A percentile compares a stretch with the other conserved stretches of the same genome.
These are phyloP conservation scores for Trametopsis cervina DNA, from an alignment of 768 basidiomycete species.

Conservation along the genomic window DNA sequence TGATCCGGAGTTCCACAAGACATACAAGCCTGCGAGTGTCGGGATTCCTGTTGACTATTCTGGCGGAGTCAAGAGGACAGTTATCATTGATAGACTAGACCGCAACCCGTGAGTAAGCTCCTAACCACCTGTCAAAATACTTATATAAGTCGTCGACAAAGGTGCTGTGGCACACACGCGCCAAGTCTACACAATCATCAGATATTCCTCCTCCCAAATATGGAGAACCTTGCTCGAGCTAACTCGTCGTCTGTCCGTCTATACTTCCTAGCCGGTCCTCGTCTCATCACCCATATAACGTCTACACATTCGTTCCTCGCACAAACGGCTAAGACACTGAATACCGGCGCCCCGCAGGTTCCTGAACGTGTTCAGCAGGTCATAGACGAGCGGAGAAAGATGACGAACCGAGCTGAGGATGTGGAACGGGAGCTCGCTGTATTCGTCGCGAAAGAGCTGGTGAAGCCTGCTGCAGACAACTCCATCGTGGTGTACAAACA, in stretches of 20 bases:
- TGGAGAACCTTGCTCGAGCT: constrained; percentile 56
- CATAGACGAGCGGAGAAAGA: constrained; percentile 57
- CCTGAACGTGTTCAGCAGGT: constrained; percentile 63
- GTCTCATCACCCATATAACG: constrained; percentile 57
- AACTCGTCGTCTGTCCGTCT: constrained; percentile 61
- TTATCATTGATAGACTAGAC: constrained; percentile 79
- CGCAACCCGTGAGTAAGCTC: constrained; percentile 60
- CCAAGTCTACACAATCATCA: constrained; percentile 70
- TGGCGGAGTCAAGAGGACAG: constrained; percentile 69
- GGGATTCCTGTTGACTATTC: constrained; percentile 68
- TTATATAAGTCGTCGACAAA: constrained; percentile 20
- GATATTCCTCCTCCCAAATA: constrained; percentile 64
- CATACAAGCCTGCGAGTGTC: constrained; percentile 4
- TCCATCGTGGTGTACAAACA: constrained; percentile 46
- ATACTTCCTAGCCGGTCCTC: constrained; percentile 78
- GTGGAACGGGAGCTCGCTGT: constrained; percentile 65
- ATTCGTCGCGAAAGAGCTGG: constrained; percentile 31
- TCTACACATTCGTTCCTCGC: constrained; percentile 51
- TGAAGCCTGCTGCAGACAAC: constrained; percentile 16
- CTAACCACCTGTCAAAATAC: neutral
- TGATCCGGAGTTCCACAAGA: constrained; percentile 39
- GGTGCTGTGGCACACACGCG: constrained; percentile 81
- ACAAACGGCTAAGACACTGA: constrained; percentile 51
- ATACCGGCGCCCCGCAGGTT: constrained; percentile 59
- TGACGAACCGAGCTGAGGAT: constrained; percentile 63